phyloP scores from a whole-genome alignment of 345 rosid species.

The Hibiscus tridactylites region DNA sequence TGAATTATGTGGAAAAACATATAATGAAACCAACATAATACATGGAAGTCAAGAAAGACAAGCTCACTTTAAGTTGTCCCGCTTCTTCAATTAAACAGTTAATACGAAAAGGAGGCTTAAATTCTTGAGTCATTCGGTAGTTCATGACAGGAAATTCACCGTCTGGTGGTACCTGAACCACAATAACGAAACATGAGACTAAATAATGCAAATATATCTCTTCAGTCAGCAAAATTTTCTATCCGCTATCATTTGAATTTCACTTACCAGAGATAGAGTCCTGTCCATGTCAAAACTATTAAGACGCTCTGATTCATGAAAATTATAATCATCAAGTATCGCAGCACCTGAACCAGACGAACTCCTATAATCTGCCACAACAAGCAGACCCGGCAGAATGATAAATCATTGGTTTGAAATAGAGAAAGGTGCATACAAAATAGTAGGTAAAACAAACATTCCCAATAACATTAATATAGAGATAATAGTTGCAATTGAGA shows the following conservation, averaged over 20 bases:
- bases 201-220: slow-evolving; percentile 8
- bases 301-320: slow-evolving; percentile 95
- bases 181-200: slow-evolving; percentile 5
- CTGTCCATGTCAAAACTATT: slow-evolving; percentile 83
- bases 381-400: slow-evolving; percentile 8
- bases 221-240: not conserved
- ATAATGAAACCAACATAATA: not conserved
- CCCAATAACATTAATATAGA: not conserved
- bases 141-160: slow-evolving; percentile 99
- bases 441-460: not conserved
- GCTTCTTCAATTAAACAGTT: slow-evolving; percentile 71
- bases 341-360: slow-evolving; percentile 58
- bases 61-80: slow-evolving; percentile 70
- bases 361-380: slow-evolving; percentile 64
- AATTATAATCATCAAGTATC: slow-evolving; percentile 93
- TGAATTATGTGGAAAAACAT: not conserved
- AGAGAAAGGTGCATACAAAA: not conserved
- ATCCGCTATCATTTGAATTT: slow-evolving; percentile 9
- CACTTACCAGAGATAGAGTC: slow-evolving; percentile 82
- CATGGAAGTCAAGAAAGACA: slow-evolving; percentile 10
- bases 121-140: slow-evolving; percentile 98
- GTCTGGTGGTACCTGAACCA: slow-evolving; percentile 85
- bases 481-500: not conserved
- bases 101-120: slow-evolving; percentile 94
- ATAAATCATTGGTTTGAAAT: not conserved